These are phyloP conservation scores for Coniosporium tulheliwenetii DNA, from an alignment of 2,329 filamentous ascomycete species.

Conservation along the genomic window DNA sequence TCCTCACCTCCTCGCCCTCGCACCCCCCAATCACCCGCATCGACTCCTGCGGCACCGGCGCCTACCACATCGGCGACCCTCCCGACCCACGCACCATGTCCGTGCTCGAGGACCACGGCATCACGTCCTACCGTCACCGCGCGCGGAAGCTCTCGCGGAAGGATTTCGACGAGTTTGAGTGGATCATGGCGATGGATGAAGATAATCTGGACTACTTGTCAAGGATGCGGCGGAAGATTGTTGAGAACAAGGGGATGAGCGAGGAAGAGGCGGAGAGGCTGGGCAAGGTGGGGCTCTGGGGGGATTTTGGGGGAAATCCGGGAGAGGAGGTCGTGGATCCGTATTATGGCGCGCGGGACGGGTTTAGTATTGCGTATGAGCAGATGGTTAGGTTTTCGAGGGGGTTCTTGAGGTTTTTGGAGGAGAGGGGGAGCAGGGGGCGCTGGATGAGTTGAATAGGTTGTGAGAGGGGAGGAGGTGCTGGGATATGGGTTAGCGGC, in stretches of 20 bases:
- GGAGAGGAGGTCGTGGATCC: conserved; percentile 71
- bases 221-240: conserved; percentile 39
- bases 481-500: too few relatives aligned
- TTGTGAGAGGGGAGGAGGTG: background rate
- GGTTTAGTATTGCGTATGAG: conserved; percentile 75
- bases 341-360: conserved; percentile 75
- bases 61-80: conserved; percentile 63
- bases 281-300: conserved; percentile 48
- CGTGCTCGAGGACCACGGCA: conserved; percentile 58
- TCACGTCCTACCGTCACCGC: conserved; percentile 59
- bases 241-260: conserved; percentile 16
- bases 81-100: conserved; percentile 76
- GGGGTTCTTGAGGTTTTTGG: conserved; percentile 54
- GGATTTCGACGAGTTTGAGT: conserved; percentile 80
- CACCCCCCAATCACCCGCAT: conserved; percentile 46
- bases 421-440: conserved; percentile 12
- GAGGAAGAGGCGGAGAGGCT: conserved; percentile 25
- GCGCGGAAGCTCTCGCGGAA: conserved; percentile 56
- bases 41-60: conserved; percentile 82
- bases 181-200: conserved; percentile 87
- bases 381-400: conserved; percentile 64
- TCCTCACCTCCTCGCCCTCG: conserved; percentile 37
- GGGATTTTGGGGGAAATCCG: conserved; percentile 53
- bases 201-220: conserved; percentile 61
- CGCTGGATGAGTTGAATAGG: background rate